phyloP scores from a whole-genome alignment of 2,329 filamentous ascomycete genomes.

The Botrytis cinerea region DNA sequence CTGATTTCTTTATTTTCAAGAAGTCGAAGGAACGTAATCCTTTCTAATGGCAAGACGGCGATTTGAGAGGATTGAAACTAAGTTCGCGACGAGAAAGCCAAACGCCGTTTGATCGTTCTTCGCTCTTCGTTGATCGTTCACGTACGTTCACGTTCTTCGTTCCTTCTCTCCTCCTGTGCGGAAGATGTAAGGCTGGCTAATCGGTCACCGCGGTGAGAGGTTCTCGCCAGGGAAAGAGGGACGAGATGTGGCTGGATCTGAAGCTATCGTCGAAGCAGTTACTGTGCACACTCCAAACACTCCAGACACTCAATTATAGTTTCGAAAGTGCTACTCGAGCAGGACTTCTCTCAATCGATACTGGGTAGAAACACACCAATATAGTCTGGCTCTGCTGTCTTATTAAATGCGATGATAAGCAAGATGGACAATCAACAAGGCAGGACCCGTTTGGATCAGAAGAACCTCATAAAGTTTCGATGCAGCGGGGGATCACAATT shows the following conservation, averaged over 20 bases:
- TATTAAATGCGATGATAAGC: neutral
- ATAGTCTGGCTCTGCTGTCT: neutral
- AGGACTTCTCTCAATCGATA: neutral
- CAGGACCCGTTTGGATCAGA: neutral
- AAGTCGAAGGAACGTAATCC: neutral
- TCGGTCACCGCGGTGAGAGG: neutral
- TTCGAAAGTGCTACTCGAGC: neutral
- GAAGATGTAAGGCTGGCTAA: conserved; percentile 1
- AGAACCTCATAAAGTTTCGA: neutral
- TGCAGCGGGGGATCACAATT: conserved; percentile 11
- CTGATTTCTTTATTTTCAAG: neutral
- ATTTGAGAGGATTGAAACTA: neutral
- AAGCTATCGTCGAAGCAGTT: conserved; percentile 6
- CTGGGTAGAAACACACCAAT: neutral
- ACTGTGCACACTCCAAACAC: neutral
- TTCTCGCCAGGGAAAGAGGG: neutral
- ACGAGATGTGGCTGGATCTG: neutral
- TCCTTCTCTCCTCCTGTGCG: neutral
- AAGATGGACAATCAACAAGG: neutral
- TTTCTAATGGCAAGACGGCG: neutral
- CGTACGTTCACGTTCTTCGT: neutral
- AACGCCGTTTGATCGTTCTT: neutral
- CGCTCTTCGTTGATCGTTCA: neutral
- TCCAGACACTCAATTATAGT: conserved; percentile 8
- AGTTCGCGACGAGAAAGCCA: conserved; percentile 5